Evolutionary conservation across 495 filamentous ascomycete species (phyloP), one percentile per base, ranked within the genome.

Genomic region (Pseudoneurospora amorphoporcata): DNA sequence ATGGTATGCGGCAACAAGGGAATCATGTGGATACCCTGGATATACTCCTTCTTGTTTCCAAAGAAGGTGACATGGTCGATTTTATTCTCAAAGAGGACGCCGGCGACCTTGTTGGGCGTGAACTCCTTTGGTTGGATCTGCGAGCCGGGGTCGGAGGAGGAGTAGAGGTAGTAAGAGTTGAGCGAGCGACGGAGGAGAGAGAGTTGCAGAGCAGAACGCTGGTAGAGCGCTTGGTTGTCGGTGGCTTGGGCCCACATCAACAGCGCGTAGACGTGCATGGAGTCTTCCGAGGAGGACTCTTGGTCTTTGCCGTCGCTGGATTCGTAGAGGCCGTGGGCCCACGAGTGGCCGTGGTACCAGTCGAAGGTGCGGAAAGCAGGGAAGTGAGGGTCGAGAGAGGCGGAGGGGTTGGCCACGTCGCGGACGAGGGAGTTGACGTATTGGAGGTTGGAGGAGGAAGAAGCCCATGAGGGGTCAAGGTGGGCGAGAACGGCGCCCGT

Each of bases 41-140:
- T 89, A 78, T 90, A 97, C 82, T 97, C 93, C 3, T 88, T 83
- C 72, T 92, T 90, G 70, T 79, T 77, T 10, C 94, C 94, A 77
- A 99, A 99, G 82, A 95, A 98, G 2, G 95, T 99, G 9, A 91
- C 92, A 80, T 98, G 95, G 79, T 98, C 92, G 61, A 94, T 87
- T 81, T 99, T 99, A 81, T 98, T 98, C 81, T 99, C 95, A 78
- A 98, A 99, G 8, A 98, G 80, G 78, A 99, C 97, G 16, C 95
- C 96, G 7, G 93, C 90, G 16, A 92, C 95, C 79, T 91, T 94
- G 82, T 99, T 99, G 9, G 83, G 86, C 39, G 92, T 88, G 73
- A 97, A 97, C 32, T 91, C 83, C 2, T 85, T 40, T 0, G 95
- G 95, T 73, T 98, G 91, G 70, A 94, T 90, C 4, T 78, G 83